Percentiles rank a stretch among this genome's conserved stretches.
phyloP scores from a whole-genome alignment of 2,329 filamentous ascomycete genomes.

The Talaromyces albobiverticillius region DNA sequence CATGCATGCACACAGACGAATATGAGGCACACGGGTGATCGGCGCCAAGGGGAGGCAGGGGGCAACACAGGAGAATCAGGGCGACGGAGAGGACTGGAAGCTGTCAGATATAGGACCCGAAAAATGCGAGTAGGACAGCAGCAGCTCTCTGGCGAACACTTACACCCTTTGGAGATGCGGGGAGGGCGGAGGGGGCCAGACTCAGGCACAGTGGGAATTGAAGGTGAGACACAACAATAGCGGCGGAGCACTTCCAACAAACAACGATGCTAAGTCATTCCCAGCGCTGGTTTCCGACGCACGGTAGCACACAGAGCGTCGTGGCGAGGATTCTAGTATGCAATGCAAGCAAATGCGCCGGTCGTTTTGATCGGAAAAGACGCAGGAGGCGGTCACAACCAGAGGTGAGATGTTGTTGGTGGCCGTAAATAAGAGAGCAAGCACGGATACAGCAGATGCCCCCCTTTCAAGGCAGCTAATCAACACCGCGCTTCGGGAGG shows the following conservation, averaged over 20 bases:
- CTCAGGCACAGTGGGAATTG: constrained; percentile 22
- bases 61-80: constrained; percentile 11
- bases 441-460: background rate
- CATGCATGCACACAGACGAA: constrained; percentile 15
- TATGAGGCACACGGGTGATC: constrained; percentile 12
- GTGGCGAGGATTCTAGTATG: background rate
- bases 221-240: constrained; percentile 30
- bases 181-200: constrained; percentile 10
- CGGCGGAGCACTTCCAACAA: constrained; percentile 32
- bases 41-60: constrained; percentile 15
- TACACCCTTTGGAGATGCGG: constrained; percentile 6
- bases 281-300: constrained; percentile 14
- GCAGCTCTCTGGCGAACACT: background rate
- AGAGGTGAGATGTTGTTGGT: constrained; percentile 8
- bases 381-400: background rate
- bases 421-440: background rate
- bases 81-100: background rate
- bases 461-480: constrained; percentile 1
- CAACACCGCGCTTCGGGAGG: background rate
- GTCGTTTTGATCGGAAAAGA: background rate
- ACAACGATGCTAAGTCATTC: constrained; percentile 27
- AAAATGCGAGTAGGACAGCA: background rate
- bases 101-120: constrained; percentile 1
- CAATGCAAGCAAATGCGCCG: background rate
- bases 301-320: constrained; percentile 6